Percentiles rank a stretch among this genome's conserved stretches.
These are phyloP conservation scores for Sclerotiophoma versabilis DNA, from an alignment of 2,329 filamentous ascomycete species.

Conservation along the genomic window DNA sequence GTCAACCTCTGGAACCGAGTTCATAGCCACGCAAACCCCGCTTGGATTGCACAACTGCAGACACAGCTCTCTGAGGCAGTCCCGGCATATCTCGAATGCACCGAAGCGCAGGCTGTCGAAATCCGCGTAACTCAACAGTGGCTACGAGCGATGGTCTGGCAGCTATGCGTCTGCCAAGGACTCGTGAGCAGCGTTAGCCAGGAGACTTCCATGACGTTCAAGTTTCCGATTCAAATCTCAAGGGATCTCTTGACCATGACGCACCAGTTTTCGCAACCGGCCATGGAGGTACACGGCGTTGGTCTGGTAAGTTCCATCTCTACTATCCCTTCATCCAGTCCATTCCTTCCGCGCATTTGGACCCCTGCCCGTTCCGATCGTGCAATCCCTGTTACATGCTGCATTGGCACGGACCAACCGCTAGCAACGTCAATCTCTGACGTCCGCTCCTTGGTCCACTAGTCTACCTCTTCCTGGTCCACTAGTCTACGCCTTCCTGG, in stretches of 20 bases:
- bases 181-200: conserved; percentile 66
- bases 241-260: conserved; percentile 68
- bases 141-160: conserved; percentile 76
- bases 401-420: conserved; percentile 28
- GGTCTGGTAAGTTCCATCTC: conserved; percentile 66
- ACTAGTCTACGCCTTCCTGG: conserved; percentile 20
- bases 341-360: conserved; percentile 20
- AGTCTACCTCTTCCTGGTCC: conserved; percentile 19
- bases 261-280: conserved; percentile 73
- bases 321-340: conserved; percentile 16
- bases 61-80: conserved; percentile 61
- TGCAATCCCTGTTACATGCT: conserved; percentile 31
- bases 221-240: conserved; percentile 68
- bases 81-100: conserved; percentile 63
- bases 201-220: conserved; percentile 68
- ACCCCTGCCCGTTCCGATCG: conserved; percentile 27
- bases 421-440: conserved; percentile 42
- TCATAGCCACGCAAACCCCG: conserved; percentile 53
- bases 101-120: conserved; percentile 73
- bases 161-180: conserved; percentile 71
- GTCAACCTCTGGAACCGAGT: conserved; percentile 70
- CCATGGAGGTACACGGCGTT: conserved; percentile 77
- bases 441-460: conserved; percentile 28
- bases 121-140: conserved; percentile 74
- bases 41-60: conserved; percentile 57